Evolutionary conservation across 305 asterid genomes (phyloP), one percentile per base, ranked within the genome.

Genomic region (Solanum aculeatissimum): DNA sequence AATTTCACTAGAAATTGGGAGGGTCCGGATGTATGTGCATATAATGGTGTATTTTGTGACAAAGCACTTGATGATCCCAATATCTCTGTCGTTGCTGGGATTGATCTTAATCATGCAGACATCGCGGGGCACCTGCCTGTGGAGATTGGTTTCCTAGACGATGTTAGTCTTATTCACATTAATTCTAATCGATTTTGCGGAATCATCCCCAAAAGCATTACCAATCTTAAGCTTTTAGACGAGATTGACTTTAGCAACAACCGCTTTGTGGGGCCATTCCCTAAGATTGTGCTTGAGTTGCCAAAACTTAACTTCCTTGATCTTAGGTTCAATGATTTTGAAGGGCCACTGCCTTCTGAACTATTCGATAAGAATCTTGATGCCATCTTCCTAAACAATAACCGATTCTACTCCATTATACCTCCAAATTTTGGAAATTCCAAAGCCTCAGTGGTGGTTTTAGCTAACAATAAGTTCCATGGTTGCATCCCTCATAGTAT

Each of bases 1-100:
- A 91, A 94, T 70, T 85, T 90, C 81, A 95, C 98, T 0, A 65
- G 60, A 13, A 92, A 93, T 32, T 96, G 99, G 99, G 90, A 75
- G 7, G 98, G 99, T 45, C 88, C 83, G 4, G 89, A 96, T 60
- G 97, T 96, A 0, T 96, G 99, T 57, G 27, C 90, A 23, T 97
- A 97, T 83, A 90, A 83, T 0, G 98, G 99, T 0, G 92, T 95
- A 3, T 88, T 86, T 32, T 95, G 98, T 63, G 93, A 92, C 2
- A 86, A 68, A 6, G 93, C 99, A 0, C 89, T 89, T 4, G 97
- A 95, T 55, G 88, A 90, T 71, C 86, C 93, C 29, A 85, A 53
- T 35, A 54, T 85, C 63, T 89, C 86, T 5, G 97, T 92, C 16
- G 87, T 85, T 14, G 85, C 85, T 19, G 85, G 87, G 27, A 85